Evolutionary conservation across 2,329 filamentous ascomycete species (phyloP).

Genomic region (Penicillium sp.): DNA sequence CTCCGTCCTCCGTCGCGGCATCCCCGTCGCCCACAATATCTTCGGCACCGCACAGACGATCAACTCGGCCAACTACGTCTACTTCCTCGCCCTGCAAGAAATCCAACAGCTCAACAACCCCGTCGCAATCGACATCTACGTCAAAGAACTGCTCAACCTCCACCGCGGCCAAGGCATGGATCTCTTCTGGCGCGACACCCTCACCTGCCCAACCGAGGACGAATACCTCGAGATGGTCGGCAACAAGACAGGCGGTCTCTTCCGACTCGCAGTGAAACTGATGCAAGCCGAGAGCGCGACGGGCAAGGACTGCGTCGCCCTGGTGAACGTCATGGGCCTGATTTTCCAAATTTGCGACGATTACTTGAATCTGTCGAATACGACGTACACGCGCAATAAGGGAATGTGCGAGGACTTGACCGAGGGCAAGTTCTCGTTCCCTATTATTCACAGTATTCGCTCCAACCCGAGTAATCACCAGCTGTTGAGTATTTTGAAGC

Average conservation of each 20-base stretch:
- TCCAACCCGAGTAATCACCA: conserved; percentile 63
- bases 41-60: conserved; percentile 55
- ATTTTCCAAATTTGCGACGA: conserved; percentile 62
- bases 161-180: conserved; percentile 53
- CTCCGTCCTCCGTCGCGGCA: conserved; percentile 50
- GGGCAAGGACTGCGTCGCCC: conserved; percentile 52
- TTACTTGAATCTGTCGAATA: conserved; percentile 78
- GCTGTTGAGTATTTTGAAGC: conserved; percentile 88
- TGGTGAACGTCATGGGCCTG: conserved; percentile 64
- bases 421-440: conserved; percentile 96
- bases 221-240: conserved; percentile 54
- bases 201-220: conserved; percentile 48
- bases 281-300: conserved; percentile 47
- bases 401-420: conserved; percentile 94
- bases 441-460: conserved; percentile 87
- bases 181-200: conserved; percentile 51
- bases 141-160: conserved; percentile 49
- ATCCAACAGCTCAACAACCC: conserved; percentile 44
- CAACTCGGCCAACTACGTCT: conserved; percentile 54
- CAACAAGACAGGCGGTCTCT: conserved; percentile 53
- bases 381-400: conserved; percentile 83
- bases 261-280: conserved; percentile 48
- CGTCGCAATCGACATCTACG: conserved; percentile 46
- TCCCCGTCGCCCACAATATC: conserved; percentile 52
- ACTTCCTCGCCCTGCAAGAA: conserved; percentile 48